Conservation (phyloP, 371 early-diverging fungal genomes). For the Lichtheimia hyalospora region DNA sequence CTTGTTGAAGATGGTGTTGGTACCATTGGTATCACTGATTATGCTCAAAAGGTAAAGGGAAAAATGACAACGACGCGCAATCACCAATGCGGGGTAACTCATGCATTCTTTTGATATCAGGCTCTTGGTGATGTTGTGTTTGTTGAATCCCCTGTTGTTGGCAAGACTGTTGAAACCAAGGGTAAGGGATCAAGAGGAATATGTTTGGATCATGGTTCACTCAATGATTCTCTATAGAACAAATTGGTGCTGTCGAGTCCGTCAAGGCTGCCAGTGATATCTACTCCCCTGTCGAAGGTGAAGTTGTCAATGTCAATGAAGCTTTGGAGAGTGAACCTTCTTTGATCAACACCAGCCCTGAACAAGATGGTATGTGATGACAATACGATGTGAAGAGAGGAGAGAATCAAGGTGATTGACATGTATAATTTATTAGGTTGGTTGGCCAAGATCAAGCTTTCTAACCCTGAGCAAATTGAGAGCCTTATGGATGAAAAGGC, state of each 20-base stretch:
- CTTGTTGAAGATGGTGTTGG: conserved; percentile 69
- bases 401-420: not conserved
- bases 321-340: conserved; percentile 65
- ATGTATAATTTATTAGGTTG: conserved; percentile 71
- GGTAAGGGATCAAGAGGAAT: conserved; percentile 55
- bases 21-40: conserved; percentile 92
- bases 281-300: conserved; percentile 87
- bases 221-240: conserved; percentile 40
- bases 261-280: conserved; percentile 97
- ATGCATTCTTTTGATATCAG: conserved; percentile 1
- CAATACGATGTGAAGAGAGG: not conserved
- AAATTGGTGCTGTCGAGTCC: conserved; percentile 88
- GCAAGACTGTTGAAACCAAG: conserved; percentile 52
- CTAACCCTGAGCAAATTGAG: conserved; percentile 66
- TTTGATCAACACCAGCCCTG: conserved; percentile 79
- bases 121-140: conserved; percentile 95
- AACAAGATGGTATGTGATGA: conserved; percentile 64
- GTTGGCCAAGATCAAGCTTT: conserved; percentile 90
- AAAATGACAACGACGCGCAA: not conserved
- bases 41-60: conserved; percentile 68
- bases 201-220: too few species aligned
- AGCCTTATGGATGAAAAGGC: conserved; percentile 70
- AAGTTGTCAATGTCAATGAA: conserved; percentile 78
- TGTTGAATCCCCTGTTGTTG: conserved; percentile 79
- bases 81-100: too few species aligned